These are phyloP conservation scores for Phytophthora pini DNA, from an alignment of 352 stramenopile genomes.

Conservation along the genomic window DNA sequence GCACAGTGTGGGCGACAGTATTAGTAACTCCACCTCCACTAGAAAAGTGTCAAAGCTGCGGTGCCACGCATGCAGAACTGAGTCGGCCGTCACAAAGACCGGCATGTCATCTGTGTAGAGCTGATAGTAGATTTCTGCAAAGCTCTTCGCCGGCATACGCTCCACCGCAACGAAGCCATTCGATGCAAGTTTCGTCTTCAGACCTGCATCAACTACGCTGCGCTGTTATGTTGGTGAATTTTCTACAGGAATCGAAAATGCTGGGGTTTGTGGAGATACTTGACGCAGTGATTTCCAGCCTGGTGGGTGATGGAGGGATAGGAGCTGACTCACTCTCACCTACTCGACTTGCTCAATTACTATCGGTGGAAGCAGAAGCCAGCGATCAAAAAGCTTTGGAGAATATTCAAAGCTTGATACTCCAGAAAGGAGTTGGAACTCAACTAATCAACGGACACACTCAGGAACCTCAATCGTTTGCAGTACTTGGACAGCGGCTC, in stretches of 20 bases:
- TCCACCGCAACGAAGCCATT: slow-evolving; percentile 27
- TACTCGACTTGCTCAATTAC: neutral
- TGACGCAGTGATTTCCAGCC: slow-evolving; percentile 15
- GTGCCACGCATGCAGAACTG: slow-evolving; percentile 46
- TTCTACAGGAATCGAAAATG: slow-evolving; percentile 3
- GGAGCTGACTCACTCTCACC: slow-evolving; percentile 23
- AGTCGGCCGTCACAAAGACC: slow-evolving; percentile 42
- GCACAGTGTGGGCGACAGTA: slow-evolving; percentile 6
- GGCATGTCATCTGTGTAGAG: slow-evolving; percentile 44
- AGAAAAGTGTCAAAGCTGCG: slow-evolving; percentile 44
- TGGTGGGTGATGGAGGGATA: slow-evolving; percentile 15
- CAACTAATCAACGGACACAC: neutral
- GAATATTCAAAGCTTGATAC: slow-evolving; percentile 6
- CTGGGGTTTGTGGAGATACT: slow-evolving; percentile 4
- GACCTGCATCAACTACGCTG: slow-evolving; percentile 25
- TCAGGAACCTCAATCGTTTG: slow-evolving; percentile 12
- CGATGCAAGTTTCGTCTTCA: slow-evolving; percentile 15
- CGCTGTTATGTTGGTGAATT: slow-evolving; percentile 23
- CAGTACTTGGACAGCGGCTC: slow-evolving; percentile 28
- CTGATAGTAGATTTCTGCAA: slow-evolving; percentile 38
- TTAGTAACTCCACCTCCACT: slow-evolving; percentile 20
- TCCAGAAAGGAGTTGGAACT: neutral
- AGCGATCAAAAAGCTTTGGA: neutral
- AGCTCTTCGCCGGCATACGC: slow-evolving; percentile 33
- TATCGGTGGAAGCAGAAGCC: neutral